Percentiles rank a stretch among this genome's conserved stretches.
phyloP scores from a whole-genome alignment of 345 rosid species.

The Abelmoschus esculentus region DNA sequence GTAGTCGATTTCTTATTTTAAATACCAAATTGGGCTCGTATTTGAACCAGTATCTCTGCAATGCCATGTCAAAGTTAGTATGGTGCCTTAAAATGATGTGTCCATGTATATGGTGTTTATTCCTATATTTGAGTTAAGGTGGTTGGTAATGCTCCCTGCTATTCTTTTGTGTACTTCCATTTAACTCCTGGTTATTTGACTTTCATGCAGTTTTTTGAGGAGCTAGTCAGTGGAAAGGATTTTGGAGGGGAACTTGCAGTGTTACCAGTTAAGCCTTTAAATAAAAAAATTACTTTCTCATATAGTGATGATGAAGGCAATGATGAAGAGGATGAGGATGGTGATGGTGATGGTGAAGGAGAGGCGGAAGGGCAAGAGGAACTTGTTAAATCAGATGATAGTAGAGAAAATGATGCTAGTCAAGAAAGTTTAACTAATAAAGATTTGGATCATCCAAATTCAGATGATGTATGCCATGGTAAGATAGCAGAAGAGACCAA shows the following conservation, averaged over 20 bases:
- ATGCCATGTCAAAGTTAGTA: background rate
- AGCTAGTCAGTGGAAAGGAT: conserved; percentile 49
- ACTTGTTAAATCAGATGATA: conserved; percentile 21
- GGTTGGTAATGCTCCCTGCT: background rate
- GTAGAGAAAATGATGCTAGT: conserved; percentile 18
- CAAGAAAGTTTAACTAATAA: conserved; percentile 24
- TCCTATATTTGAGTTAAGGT: background rate
- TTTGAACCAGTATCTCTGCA: background rate
- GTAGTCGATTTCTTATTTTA: background rate
- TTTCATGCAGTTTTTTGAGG: conserved; percentile 66
- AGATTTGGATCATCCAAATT: conserved; percentile 19
- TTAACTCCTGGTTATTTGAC: background rate
- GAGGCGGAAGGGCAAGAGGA: conserved; percentile 23
- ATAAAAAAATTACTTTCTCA: conserved; percentile 72
- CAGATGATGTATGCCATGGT: conserved; percentile 19
- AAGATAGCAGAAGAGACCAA: conserved; percentile 23
- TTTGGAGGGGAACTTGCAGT: conserved; percentile 29
- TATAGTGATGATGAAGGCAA: conserved; percentile 48
- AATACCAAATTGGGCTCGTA: background rate
- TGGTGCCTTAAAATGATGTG: background rate
- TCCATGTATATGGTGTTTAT: background rate
- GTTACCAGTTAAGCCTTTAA: conserved; percentile 40
- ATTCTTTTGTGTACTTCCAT: background rate
- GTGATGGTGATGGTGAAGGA: conserved; percentile 7
- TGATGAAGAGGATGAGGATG: conserved; percentile 22